Conservation (phyloP, 192 early-diverging fungal genomes). For the Oehlia diaphana region DNA sequence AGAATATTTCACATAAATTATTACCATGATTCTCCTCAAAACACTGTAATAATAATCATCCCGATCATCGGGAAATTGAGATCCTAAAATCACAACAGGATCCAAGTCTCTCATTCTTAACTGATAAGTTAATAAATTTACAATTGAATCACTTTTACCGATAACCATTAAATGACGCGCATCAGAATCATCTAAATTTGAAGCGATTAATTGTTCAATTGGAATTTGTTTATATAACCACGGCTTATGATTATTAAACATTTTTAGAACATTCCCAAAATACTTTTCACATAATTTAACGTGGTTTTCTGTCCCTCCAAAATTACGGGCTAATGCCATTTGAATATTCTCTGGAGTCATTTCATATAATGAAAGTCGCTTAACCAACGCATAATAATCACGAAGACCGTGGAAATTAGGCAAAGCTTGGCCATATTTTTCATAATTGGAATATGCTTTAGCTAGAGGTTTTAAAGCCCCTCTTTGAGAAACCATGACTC, state of each 20-base stretch:
- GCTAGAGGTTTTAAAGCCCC: neutral
- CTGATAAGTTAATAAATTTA: conserved; percentile 2
- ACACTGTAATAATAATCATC: conserved; percentile 13
- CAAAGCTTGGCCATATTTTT: neutral
- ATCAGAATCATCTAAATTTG: conserved; percentile 12
- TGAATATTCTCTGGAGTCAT: neutral
- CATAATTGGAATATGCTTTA: neutral
- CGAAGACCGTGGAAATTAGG: conserved; percentile 29
- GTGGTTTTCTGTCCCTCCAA: conserved; percentile 17
- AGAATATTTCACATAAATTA: no score
- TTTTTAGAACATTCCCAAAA: neutral
- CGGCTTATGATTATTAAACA: neutral
- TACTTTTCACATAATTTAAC: neutral
- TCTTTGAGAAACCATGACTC: neutral
- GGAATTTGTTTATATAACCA: conserved; percentile 3
- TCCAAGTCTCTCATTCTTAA: no score
- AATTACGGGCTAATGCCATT: conserved; percentile 29
- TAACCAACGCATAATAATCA: neutral
- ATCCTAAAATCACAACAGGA: no score
- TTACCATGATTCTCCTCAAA: conserved; percentile 10
- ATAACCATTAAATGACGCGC: conserved; percentile 27
- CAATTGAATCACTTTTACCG: conserved; percentile 23
- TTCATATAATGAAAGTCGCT: neutral
- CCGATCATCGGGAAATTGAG: conserved; percentile 24
- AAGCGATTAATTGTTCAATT: conserved; percentile 9